Conservation (phyloP, 2,329 filamentous ascomycete species). For the Colletotrichum acutatum region DNA sequence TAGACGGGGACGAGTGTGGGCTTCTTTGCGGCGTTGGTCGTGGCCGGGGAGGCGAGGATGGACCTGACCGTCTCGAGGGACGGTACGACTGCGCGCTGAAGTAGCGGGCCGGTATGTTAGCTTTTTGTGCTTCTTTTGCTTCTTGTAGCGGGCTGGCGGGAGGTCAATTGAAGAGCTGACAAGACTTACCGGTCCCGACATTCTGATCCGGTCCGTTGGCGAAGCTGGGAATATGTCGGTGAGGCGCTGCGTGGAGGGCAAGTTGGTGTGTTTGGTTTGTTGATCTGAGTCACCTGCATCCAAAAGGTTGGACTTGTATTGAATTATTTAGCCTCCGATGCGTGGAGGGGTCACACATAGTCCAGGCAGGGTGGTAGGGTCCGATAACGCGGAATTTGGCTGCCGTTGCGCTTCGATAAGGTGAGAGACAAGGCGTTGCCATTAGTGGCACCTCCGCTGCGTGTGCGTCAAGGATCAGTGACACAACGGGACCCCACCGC, state of each 20-base stretch:
- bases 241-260: conserved; percentile 1
- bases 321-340: conserved; percentile 27
- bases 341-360: conserved; percentile 25
- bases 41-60: conserved; percentile 46
- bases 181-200: conserved; percentile 34
- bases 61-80: conserved; percentile 58
- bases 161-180: conserved; percentile 9
- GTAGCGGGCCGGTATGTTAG: conserved; percentile 7
- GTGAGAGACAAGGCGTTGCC: conserved; percentile 22
- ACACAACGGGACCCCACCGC: background rate
- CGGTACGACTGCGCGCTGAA: conserved; percentile 56
- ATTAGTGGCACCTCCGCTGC: conserved; percentile 34
- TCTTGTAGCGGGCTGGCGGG: background rate
- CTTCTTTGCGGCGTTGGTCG: conserved; percentile 44
- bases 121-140: background rate
- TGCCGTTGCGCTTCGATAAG: conserved; percentile 32
- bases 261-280: conserved; percentile 8
- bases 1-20: conserved; percentile 85
- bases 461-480: conserved; percentile 3
- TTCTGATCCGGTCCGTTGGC: conserved; percentile 20
- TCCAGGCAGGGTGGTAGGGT: conserved; percentile 21
- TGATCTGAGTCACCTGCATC: conserved; percentile 29
- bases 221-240: background rate
- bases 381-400: conserved; percentile 32
- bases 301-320: background rate